Conservation (phyloP, 2,329 filamentous ascomycete genomes). For the Colletotrichum kahawae region DNA sequence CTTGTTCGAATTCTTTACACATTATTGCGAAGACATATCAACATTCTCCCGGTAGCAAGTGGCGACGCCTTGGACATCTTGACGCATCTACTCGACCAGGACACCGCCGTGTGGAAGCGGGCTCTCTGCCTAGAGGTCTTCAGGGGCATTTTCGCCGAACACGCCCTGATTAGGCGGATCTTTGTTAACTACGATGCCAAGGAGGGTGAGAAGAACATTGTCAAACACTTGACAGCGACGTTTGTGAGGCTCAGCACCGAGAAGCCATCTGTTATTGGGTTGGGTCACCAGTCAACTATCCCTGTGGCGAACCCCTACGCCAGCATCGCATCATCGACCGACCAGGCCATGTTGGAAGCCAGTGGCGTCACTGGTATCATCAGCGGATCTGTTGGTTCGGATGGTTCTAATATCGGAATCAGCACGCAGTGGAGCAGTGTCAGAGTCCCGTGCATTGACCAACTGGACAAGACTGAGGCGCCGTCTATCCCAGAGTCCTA, state of each 20-base stretch:
- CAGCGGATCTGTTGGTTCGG: slow-evolving; percentile 69
- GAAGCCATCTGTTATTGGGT: slow-evolving; percentile 85
- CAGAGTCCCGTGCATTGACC: slow-evolving; percentile 87
- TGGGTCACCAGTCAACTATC: slow-evolving; percentile 86
- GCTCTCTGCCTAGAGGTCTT: slow-evolving; percentile 92
- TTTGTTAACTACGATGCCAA: slow-evolving; percentile 80
- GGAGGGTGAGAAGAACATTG: slow-evolving; percentile 73
- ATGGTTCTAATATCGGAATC: slow-evolving; percentile 76
- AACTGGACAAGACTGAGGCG: slow-evolving; percentile 89
- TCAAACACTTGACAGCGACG: slow-evolving; percentile 82
- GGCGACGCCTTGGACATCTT: slow-evolving; percentile 82
- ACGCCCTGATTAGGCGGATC: slow-evolving; percentile 77
- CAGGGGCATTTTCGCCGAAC: slow-evolving; percentile 82
- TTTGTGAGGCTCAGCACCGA: slow-evolving; percentile 95
- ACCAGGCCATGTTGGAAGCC: slow-evolving; percentile 89
- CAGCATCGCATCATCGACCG: slow-evolving; percentile 64
- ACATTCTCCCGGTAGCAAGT: slow-evolving; percentile 77
- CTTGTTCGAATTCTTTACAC: slow-evolving; percentile 84
- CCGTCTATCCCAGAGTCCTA: slow-evolving; percentile 90
- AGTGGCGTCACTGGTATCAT: slow-evolving; percentile 89
- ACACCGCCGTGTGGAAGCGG: slow-evolving; percentile 84
- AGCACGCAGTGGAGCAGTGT: slow-evolving; percentile 91
- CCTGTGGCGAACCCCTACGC: slow-evolving; percentile 67
- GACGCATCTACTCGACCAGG: slow-evolving; percentile 87
- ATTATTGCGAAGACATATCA: slow-evolving; percentile 78